Percentiles rank a stretch among this genome's conserved stretches.
These are phyloP conservation scores for Lactifluus rugatus DNA, from an alignment of 768 basidiomycete genomes.

Conservation along the genomic window DNA sequence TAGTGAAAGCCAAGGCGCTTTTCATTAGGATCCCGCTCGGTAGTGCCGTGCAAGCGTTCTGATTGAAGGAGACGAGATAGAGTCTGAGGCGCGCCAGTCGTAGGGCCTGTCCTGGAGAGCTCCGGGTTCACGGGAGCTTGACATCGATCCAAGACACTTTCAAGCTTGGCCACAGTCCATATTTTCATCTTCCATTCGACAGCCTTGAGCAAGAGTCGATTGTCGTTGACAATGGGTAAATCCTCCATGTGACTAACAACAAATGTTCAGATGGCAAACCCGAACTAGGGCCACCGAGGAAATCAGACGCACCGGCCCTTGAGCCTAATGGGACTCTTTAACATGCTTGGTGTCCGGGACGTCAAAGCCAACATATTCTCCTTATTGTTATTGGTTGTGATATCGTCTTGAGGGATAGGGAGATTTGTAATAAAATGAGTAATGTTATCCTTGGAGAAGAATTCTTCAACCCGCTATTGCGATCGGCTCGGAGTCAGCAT, in stretches of 20 bases:
- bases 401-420: conserved; percentile 27
- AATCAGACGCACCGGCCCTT: conserved; percentile 42
- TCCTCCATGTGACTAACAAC: conserved; percentile 27
- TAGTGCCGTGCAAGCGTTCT: conserved; percentile 74
- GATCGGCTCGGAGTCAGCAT: conserved; percentile 3
- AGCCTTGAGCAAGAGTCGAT: conserved; percentile 57
- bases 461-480: conserved; percentile 70
- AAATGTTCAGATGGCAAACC: neutral
- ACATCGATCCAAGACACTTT: conserved; percentile 64
- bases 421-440: conserved; percentile 81
- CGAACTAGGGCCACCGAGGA: neutral
- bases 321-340: conserved; percentile 61
- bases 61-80: conserved; percentile 61
- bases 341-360: conserved; percentile 22
- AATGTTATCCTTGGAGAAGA: conserved; percentile 69
- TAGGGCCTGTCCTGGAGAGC: conserved; percentile 25
- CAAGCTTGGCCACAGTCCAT: conserved; percentile 68
- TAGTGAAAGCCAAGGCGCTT: conserved; percentile 83
- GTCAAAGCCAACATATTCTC: conserved; percentile 42
- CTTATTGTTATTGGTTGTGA: conserved; percentile 39
- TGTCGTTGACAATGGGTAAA: conserved; percentile 21
- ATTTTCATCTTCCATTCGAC: conserved; percentile 70
- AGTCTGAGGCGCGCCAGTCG: conserved; percentile 30
- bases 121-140: conserved; percentile 29
- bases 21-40: conserved; percentile 86